Base-by-base conservation (phyloP, 345 rosid species). In the Eucalyptus decipiens region DNA sequence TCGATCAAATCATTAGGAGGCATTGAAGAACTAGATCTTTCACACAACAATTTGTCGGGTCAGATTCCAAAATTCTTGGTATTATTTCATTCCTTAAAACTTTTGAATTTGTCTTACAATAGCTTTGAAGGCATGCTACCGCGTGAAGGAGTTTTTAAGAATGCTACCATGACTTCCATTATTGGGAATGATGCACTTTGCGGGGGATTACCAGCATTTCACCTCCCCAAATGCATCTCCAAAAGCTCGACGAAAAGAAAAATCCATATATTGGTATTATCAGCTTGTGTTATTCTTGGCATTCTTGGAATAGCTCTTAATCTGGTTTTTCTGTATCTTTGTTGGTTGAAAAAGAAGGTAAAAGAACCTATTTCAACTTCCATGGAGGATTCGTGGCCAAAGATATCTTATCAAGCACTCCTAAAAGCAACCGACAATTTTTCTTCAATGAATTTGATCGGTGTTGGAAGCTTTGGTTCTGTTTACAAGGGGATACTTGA, bases 251-350 rank as follows among this genome's bases (percentile, higher is more conserved):
- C 13, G 18, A 14, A 0, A 15, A 62, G 37, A 14, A 30, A 65
- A 14, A 30, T 65, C 72, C 37, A 65, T 65, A 65, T 65, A 65
- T 65, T 2, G 37, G 10, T 65, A 14, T 65, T 65, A 0, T 65
- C 0, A 0, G 19, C 3, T 30, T 30, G 3, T 65, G 72, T 65
- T 65, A 65, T 30, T 14, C 14, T 30, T 60, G 32, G 67, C 67
- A 60, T 60, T 60, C 67, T 60, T 26, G 67, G 67, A 26, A 26
- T 60, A 26, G n/a, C 67, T 60, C 15, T 60, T 28, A 28, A 16
- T 60, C 0, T 28, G 0, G 67, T 26, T 60, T 3, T 58, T 0
- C 0, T 58, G 3, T 60, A 60, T 60, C 7, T 60, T 60, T 0
- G 67, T 0, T 11, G 67, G 67, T 60, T 60, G 67, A 60, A 60